Percentiles rank a stretch among this genome's conserved stretches.
These are phyloP conservation scores for Leccinum broughii DNA, from an alignment of 768 basidiomycete species.

Conservation along the genomic window DNA sequence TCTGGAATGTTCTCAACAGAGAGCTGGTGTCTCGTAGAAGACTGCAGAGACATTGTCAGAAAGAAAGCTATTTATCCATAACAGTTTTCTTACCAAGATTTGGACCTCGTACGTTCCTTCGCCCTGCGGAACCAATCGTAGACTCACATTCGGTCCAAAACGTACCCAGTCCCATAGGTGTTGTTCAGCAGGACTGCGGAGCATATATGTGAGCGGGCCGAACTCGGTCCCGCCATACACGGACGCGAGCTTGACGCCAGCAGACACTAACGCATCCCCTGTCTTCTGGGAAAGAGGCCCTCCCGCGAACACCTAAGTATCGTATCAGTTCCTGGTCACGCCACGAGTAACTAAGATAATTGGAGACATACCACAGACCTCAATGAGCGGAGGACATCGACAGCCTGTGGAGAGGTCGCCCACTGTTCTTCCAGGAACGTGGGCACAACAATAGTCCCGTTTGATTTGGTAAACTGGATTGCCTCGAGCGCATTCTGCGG, in stretches of 20 bases:
- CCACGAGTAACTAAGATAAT: background rate
- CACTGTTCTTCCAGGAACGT: conserved; percentile 27
- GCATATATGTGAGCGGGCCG: conserved; percentile 23
- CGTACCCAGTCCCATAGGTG: conserved; percentile 39
- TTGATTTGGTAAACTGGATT: conserved; percentile 16
- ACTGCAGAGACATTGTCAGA: conserved; percentile 19
- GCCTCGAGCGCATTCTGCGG: conserved; percentile 24
- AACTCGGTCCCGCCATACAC: conserved; percentile 44
- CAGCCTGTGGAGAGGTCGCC: conserved; percentile 19
- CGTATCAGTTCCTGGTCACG: background rate
- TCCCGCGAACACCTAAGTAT: conserved; percentile 35
- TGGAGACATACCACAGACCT: conserved; percentile 19
- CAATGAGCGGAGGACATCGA: conserved; percentile 23
- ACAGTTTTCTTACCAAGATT: conserved; percentile 30
- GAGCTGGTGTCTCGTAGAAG: conserved; percentile 26
- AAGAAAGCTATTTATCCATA: background rate
- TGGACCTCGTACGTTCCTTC: conserved; percentile 41
- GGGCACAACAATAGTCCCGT: conserved; percentile 18
- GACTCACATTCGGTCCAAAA: conserved; percentile 21
- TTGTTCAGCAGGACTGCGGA: conserved; percentile 19
- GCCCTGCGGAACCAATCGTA: conserved; percentile 37
- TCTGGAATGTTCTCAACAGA: conserved; percentile 39
- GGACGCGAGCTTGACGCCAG: conserved; percentile 36
- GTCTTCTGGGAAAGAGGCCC: conserved; percentile 37
- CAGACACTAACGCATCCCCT: conserved; percentile 34